Conservation (phyloP, 73 alveolate genomes). For the Paramecium pentaurelia region DNA sequence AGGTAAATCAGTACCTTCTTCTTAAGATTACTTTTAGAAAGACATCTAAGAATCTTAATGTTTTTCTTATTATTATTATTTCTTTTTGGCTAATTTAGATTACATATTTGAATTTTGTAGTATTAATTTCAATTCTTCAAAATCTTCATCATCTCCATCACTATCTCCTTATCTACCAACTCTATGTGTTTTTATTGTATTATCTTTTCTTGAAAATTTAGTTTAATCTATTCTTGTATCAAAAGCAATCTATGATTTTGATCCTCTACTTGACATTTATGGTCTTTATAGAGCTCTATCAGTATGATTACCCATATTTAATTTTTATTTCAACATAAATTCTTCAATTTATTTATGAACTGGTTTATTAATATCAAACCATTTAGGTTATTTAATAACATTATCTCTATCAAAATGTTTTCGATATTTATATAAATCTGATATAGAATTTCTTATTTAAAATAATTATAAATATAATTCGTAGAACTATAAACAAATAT, state of each 20-base stretch:
- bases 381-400: conserved; percentile 33
- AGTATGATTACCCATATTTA: background rate
- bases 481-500: conserved; percentile 23
- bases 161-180: conserved; percentile 20
- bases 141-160: conserved; percentile 52
- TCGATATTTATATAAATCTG: conserved; percentile 39
- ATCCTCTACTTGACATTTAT: background rate
- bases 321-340: background rate
- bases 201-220: background rate
- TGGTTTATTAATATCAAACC: conserved; percentile 43
- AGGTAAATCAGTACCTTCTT: conserved; percentile 30
- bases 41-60: background rate
- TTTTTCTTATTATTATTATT: background rate
- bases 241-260: background rate
- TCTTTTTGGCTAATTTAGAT: background rate
- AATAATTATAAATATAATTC: conserved; percentile 24
- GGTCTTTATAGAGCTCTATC: background rate
- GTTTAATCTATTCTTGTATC: background rate
- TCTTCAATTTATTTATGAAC: conserved; percentile 36
- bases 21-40: background rate
- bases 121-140: background rate
- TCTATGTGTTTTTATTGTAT: conserved; percentile 15
- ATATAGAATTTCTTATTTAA: conserved; percentile 13
- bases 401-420: conserved; percentile 49
- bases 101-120: background rate